Conservation (phyloP, 306 rosid genomes). For the Ormosia emarginata region DNA sequence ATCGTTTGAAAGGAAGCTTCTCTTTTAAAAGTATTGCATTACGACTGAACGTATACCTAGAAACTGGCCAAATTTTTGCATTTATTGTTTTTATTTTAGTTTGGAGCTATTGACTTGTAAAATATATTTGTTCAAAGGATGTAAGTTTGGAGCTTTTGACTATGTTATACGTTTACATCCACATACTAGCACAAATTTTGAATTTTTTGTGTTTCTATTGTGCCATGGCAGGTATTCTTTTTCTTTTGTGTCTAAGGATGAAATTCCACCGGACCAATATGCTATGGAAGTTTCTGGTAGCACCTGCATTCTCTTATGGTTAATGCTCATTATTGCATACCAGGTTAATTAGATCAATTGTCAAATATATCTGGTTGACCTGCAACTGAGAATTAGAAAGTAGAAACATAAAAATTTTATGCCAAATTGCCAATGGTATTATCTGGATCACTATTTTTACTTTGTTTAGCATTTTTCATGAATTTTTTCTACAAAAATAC, state of each 20-base stretch:
- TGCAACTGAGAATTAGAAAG: background rate
- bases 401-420: background rate
- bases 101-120: background rate
- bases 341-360: background rate
- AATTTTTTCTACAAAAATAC: background rate
- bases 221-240: conserved; percentile 68
- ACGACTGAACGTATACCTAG: background rate
- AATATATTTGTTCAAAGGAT: background rate
- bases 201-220: conserved; percentile 17
- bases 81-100: background rate
- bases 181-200: conserved; percentile 14
- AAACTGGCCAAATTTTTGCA: conserved; percentile 5
- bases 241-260: conserved; percentile 68
- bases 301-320: conserved; percentile 24
- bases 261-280: conserved; percentile 67
- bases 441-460: background rate
- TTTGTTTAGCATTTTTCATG: background rate
- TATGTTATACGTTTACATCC: conserved; percentile 1
- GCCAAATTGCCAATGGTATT: background rate
- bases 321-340: background rate
- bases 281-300: conserved; percentile 67
- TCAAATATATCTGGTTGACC: conserved; percentile 6
- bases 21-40: background rate
- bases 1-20: background rate
- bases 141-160: background rate